Conservation (phyloP, 2,329 filamentous ascomycete species). For the Cordyceps farinosa region DNA sequence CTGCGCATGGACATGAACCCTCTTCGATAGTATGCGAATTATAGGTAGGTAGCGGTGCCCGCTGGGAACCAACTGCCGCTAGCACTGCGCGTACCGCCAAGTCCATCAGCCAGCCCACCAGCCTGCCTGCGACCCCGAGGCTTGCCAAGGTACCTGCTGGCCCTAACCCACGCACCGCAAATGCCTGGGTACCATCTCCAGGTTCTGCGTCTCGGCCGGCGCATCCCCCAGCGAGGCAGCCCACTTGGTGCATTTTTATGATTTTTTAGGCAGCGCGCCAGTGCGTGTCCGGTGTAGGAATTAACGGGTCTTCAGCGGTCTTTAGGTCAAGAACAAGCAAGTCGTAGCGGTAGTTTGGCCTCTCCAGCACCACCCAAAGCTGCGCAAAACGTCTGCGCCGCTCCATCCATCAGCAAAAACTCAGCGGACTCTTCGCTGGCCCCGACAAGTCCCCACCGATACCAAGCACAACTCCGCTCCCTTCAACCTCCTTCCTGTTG, state of each 20-base stretch:
- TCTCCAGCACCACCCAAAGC: neutral
- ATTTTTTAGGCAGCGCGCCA: neutral
- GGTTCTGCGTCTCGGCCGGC: neutral
- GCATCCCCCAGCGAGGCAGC: neutral
- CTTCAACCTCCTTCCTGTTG: neutral
- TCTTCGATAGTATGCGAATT: too few relatives aligned
- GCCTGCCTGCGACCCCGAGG: too few relatives aligned
- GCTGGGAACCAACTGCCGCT: neutral
- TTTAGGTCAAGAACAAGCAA: neutral
- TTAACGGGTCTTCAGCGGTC: neutral
- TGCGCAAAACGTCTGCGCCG: neutral
- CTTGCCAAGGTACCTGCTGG: neutral
- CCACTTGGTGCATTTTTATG: neutral
- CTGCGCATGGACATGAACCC: too few relatives aligned
- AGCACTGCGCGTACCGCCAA: neutral
- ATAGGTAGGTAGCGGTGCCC: neutral
- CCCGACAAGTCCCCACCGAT: neutral
- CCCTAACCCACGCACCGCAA: neutral
- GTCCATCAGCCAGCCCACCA: too few relatives aligned
- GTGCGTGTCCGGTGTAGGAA: neutral
- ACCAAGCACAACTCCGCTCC: slow-evolving; percentile 2
- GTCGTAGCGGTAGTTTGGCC: neutral
- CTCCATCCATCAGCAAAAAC: neutral
- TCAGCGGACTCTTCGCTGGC: neutral
- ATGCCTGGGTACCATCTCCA: neutral